Evolutionary conservation across 164 flowering plant genomes (phyloP).

Genomic region (Umbellularia californica): DNA sequence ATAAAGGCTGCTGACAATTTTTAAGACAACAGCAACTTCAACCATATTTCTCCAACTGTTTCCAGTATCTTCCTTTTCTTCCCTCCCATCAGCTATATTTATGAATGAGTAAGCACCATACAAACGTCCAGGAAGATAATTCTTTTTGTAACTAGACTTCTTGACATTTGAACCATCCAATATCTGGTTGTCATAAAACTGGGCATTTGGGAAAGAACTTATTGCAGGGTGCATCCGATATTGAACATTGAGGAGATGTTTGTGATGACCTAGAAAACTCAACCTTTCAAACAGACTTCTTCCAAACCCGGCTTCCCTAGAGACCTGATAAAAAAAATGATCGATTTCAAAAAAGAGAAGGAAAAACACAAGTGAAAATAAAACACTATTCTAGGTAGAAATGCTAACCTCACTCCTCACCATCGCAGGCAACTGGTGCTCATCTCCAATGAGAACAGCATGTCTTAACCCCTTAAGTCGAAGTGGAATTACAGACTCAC

Average conservation of each 20-base stretch:
- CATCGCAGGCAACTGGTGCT: conserved; percentile 44
- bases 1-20: conserved; percentile 26
- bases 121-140: conserved; percentile 31
- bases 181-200: conserved; percentile 32
- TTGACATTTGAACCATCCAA: conserved; percentile 32
- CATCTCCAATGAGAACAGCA: conserved; percentile 49
- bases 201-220: conserved; percentile 41
- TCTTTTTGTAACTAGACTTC: conserved; percentile 15
- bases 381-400: not conserved
- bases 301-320: conserved; percentile 28
- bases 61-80: conserved; percentile 13
- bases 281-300: conserved; percentile 46
- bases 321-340: conserved; percentile 12
- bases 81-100: conserved; percentile 25
- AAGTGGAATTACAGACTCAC: conserved; percentile 47
- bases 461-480: conserved; percentile 34
- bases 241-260: conserved; percentile 41
- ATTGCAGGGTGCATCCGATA: conserved; percentile 49
- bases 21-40: conserved; percentile 31
- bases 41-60: conserved; percentile 32
- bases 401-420: conserved; percentile 39
- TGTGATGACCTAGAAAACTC: conserved; percentile 27
- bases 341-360: not conserved
- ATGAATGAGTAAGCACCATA: conserved; percentile 49
- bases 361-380: not conserved